Evolutionary conservation across 1,284 basidiomycete species (phyloP).

Genomic region (Hypsizygus ulmarius): DNA sequence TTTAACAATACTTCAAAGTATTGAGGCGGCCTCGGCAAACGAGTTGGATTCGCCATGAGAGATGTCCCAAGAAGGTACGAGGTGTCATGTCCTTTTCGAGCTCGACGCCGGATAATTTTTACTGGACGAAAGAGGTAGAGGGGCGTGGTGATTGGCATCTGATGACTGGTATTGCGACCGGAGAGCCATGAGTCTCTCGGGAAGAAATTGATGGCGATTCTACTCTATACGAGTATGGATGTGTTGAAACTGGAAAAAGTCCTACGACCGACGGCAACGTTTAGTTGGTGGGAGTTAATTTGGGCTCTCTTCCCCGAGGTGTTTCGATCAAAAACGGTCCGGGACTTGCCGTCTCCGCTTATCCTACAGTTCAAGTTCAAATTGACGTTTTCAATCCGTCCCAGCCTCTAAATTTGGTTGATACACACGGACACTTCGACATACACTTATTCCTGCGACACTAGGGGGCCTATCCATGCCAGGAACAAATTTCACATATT

Average conservation of each 20-base stretch:
- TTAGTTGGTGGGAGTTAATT: too few species aligned
- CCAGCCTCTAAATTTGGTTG: too few species aligned
- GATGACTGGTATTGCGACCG: slow-evolving; percentile 13
- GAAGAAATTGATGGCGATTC: slow-evolving; percentile 14
- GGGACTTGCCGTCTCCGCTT: too few species aligned
- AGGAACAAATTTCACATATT: too few species aligned
- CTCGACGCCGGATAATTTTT: slow-evolving; percentile 4
- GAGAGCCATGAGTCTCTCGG: slow-evolving; percentile 8
- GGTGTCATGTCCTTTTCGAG: slow-evolving; percentile 6
- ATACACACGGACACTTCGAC: too few species aligned
- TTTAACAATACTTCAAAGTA: slow-evolving; percentile 6
- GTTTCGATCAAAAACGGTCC: too few species aligned
- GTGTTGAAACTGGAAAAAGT: background rate
- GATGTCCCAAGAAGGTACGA: slow-evolving; percentile 7
- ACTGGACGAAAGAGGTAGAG: slow-evolving; percentile 9
- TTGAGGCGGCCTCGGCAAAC: slow-evolving; percentile 13
- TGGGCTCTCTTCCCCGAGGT: too few species aligned
- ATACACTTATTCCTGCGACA: too few species aligned
- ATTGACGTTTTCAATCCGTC: too few species aligned
- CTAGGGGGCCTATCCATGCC: too few species aligned
- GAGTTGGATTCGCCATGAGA: slow-evolving; percentile 5
- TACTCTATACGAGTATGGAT: slow-evolving; percentile 3
- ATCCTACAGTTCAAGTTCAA: too few species aligned
- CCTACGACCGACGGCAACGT: too few species aligned
- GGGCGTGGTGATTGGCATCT: slow-evolving; percentile 17